Evolutionary conservation across 257 asterid genomes (phyloP), one percentile per base, ranked within the genome.

Genomic region (Vinca minor): DNA sequence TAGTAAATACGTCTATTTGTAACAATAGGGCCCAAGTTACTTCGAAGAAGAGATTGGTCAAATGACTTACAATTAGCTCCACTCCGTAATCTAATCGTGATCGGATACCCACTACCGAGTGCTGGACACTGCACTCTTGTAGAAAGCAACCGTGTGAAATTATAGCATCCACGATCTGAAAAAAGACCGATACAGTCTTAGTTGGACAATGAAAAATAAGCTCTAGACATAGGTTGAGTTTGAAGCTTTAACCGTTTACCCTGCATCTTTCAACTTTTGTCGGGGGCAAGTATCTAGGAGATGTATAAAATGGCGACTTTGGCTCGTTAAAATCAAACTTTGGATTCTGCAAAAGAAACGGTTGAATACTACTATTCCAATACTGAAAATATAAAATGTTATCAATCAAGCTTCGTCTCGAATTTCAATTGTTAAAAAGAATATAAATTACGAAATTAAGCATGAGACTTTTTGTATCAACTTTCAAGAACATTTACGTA

Each of bases 101-200:
- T 23, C 99, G 73, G 5, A 85, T 49, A 5, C 97, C 99, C 8
- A 93, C 97, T 29, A 93, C 79, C 3, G 99, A 93, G 85, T 89
- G 94, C 70, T 87, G 78, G 8, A 93, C 66, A 18, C 81, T 83
- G 62, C 99, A 85, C 65, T 84, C 96, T 38, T 84, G 69, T 74
- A 93, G 64, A 81, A 93, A 93, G 73, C 97, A 89, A 71, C 99
- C 99, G 7, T 93, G 97, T 29, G 97, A 89, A 76, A 87, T 71
- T 74, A 89, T 93, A 10, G 96, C 89, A 76, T 87, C 90, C 78
- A 66, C 84, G 25, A 93, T 84, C 99, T 93, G 94, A 69, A 63
- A 78, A n/a, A 18, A 64, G 52, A 31, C 38, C 68, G 48, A 5
- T 10, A 50, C 28, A 52, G 17, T 64, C 62, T 77, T 56, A 79